These are phyloP conservation scores for Solidago caesia DNA, from an alignment of 129 eudicot species.

Conservation along the genomic window DNA sequence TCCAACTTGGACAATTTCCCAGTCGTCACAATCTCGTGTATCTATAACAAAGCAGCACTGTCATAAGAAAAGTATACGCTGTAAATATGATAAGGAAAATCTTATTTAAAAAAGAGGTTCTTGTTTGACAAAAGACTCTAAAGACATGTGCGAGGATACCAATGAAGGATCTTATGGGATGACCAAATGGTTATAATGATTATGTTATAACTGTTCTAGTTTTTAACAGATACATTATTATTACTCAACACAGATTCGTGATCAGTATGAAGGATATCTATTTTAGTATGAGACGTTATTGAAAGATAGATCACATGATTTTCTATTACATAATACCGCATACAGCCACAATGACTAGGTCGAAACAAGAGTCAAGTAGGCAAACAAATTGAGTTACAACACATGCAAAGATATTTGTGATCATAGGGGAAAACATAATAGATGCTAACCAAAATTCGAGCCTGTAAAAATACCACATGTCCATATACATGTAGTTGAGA, in stretches of 20 bases:
- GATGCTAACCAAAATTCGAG: too few species aligned
- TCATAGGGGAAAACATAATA: too few species aligned
- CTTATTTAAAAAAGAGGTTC: neutral
- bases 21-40: constrained; percentile 83
- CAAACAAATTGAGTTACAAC: too few species aligned
- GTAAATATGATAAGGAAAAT: neutral
- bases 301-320: neutral
- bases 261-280: neutral
- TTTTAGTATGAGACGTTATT: neutral
- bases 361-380: too few species aligned
- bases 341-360: too few species aligned
- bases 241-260: neutral
- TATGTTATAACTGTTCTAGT: neutral
- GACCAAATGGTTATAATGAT: neutral
- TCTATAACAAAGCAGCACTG: constrained; percentile 49
- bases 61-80: constrained; percentile 20
- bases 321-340: too few species aligned
- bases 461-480: too few species aligned
- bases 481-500: too few species aligned
- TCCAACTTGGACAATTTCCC: constrained; percentile 95
- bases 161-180: neutral
- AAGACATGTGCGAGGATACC: neutral
- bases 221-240: neutral
- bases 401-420: too few species aligned
- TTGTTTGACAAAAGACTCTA: neutral